Evolutionary conservation across 2,329 filamentous ascomycete species (phyloP).

Genomic region (Fusarium circinatum): DNA sequence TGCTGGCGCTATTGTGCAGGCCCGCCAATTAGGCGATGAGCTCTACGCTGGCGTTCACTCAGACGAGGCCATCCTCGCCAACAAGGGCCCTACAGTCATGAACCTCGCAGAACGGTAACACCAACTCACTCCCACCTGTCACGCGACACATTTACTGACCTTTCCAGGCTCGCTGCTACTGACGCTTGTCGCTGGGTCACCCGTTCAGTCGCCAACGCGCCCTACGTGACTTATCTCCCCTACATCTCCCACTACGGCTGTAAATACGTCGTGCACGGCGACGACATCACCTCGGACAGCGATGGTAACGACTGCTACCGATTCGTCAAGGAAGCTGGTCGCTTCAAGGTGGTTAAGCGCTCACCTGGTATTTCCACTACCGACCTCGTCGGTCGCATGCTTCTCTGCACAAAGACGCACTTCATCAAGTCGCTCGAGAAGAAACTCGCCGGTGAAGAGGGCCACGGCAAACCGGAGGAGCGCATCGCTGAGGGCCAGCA

Average conservation of each 20-base stretch:
- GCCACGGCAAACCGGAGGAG: slow-evolving; percentile 75
- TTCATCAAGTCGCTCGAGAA: slow-evolving; percentile 85
- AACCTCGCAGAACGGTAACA: slow-evolving; percentile 82
- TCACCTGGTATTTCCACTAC: slow-evolving; percentile 98
- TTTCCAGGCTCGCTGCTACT: slow-evolving; percentile 79
- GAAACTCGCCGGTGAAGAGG: slow-evolving; percentile 76
- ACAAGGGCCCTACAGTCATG: slow-evolving; percentile 99
- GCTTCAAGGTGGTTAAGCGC: slow-evolving; percentile 96
- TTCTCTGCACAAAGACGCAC: slow-evolving; percentile 93
- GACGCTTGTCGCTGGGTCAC: slow-evolving; percentile 97
- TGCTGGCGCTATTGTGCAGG: slow-evolving; percentile 96
- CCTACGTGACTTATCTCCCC: slow-evolving; percentile 91
- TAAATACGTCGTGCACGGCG: slow-evolving; percentile 94
- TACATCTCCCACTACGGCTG: slow-evolving; percentile 98
- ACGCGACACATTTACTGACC: slow-evolving; percentile 13
- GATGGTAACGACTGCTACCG: slow-evolving; percentile 96
- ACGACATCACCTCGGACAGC: slow-evolving; percentile 96
- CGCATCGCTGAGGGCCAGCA: slow-evolving; percentile 68
- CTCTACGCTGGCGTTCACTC: slow-evolving; percentile 94
- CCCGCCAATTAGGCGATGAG: slow-evolving; percentile 87
- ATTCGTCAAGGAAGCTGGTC: slow-evolving; percentile 91
- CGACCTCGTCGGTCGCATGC: slow-evolving; percentile 97
- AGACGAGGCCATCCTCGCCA: slow-evolving; percentile 92
- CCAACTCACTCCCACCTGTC: not conserved
- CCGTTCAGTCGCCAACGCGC: slow-evolving; percentile 81